Base-by-base conservation (phyloP, 352 stramenopile species). In the Phytopythium chamaehyphon region DNA sequence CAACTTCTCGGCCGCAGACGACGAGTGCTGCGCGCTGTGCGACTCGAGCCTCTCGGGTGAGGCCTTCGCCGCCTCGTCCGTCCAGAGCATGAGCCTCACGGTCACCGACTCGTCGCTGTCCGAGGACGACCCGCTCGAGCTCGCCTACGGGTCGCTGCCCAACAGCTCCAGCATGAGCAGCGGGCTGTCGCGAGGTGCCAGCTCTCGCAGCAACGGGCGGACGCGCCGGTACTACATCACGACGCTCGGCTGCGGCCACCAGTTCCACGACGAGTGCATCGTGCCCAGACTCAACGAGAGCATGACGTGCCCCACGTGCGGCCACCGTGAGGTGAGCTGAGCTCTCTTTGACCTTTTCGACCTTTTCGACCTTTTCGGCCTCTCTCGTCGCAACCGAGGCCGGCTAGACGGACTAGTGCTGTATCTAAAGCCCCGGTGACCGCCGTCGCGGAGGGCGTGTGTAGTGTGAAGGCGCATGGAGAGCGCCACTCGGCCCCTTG, bases 181-280 rank as follows among this genome's bases (percentile, higher is more conserved):
- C 2, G n/a, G n/a, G 3, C 31, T 51, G 28, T 21, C n/a, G 26
- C 33, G 46, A 19, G 59, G 35, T 35, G 53, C 33, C 37, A 65
- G 45, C 38, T 22, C n/a, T 14, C 22, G 31, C 42, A 66, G 35
- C 10, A 42, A 46, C 35, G 47, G 52, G 10, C 40, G 52, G 14
- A 42, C 53, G 57, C 44, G 58, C 54, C 33, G 53, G 53, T 73
- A 86, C 49, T 89, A 88, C 60, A 53, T 87, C 26, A 88, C 81
- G 66, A 86, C 69, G 40, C 66, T 93, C 18, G 70, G 66, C 35
- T 93, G 82, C 18, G 75, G 82, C 43, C 81, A 91, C 48, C 76
- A 85, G 45, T 91, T 91, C 57, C 81, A 91, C 59, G 81, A 91
- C 56, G 81, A 93, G 55, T 93, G 82, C 59, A 89, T 89, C 66